A percentile compares a stretch with the other conserved stretches of the same genome.
Conservation (phyloP, 1,139 yeast species). For the Ashbya aceris region DNA sequence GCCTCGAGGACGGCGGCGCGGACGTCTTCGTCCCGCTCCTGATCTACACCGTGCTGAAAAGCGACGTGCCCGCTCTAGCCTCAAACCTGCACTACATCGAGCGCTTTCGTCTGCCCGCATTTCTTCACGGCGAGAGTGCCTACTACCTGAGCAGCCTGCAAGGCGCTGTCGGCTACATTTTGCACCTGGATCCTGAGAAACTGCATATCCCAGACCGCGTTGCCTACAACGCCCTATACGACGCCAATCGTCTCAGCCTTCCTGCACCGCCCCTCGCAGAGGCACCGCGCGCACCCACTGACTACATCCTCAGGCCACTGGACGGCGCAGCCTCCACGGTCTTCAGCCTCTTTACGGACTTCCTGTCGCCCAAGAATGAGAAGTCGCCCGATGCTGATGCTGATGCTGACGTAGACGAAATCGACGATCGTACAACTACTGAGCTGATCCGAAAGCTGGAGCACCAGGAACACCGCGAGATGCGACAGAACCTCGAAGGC, state of each 20-base stretch:
- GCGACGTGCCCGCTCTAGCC: slow-evolving; percentile 52
- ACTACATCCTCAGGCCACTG: slow-evolving; percentile 19
- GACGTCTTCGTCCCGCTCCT: slow-evolving; percentile 85
- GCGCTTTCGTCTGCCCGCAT: slow-evolving; percentile 64
- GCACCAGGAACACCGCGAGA: slow-evolving; percentile 35
- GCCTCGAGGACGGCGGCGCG: slow-evolving; percentile 68
- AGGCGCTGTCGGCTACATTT: slow-evolving; percentile 73
- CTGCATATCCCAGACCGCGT: slow-evolving; percentile 57
- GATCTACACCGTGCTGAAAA: slow-evolving; percentile 67
- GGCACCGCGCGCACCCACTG: slow-evolving; percentile 8
- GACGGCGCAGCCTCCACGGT: slow-evolving; percentile 26
- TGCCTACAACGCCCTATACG: slow-evolving; percentile 44
- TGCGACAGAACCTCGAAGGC: slow-evolving; percentile 42
- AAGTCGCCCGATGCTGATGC: slow-evolving; percentile 8
- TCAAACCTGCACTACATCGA: slow-evolving; percentile 83
- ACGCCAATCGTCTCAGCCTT: slow-evolving; percentile 22
- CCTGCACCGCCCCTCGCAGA: not conserved
- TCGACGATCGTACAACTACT: slow-evolving; percentile 7
- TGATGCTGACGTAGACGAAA: slow-evolving; percentile 5
- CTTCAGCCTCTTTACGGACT: slow-evolving; percentile 20
- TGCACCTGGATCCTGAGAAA: slow-evolving; percentile 46
- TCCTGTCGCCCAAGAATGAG: slow-evolving; percentile 12
- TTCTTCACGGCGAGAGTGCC: slow-evolving; percentile 79
- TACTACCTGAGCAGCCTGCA: slow-evolving; percentile 81
- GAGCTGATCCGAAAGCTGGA: slow-evolving; percentile 19